These are phyloP conservation scores for Tricholoma terreum DNA, from an alignment of 768 basidiomycete species.

Conservation along the genomic window DNA sequence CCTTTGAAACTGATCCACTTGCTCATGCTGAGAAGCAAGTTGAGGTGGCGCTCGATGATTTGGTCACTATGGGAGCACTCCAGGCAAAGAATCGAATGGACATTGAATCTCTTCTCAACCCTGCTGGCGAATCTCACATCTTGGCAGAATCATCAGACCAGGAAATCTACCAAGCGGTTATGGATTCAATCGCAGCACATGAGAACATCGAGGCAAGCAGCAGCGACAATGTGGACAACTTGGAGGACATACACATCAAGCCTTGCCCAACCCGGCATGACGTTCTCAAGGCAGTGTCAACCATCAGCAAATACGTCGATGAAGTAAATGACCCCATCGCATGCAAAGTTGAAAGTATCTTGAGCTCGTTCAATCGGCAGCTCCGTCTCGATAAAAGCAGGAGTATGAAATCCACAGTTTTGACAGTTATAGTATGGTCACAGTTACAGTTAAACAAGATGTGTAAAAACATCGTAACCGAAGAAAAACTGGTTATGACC, in stretches of 20 bases:
- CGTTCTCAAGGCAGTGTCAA: neutral
- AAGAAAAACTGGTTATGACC: no score
- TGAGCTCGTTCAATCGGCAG: neutral
- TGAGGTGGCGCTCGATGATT: neutral
- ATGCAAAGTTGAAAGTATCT: neutral
- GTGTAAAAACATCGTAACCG: no score
- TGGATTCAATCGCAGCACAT: slow-evolving; percentile 12
- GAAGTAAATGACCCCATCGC: neutral
- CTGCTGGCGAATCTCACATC: slow-evolving; percentile 7
- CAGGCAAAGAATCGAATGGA: neutral
- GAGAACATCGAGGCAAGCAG: slow-evolving; percentile 7
- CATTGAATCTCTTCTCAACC: neutral
- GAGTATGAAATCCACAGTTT: neutral
- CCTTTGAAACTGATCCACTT: neutral
- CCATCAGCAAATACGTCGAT: neutral
- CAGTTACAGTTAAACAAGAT: no score
- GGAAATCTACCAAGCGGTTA: slow-evolving; percentile 15
- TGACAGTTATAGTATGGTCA: no score
- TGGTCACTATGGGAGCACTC: neutral
- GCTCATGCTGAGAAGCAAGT: slow-evolving; percentile 9
- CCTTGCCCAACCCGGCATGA: neutral
- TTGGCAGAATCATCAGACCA: slow-evolving; percentile 8
- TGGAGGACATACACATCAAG: neutral
- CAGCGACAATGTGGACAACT: slow-evolving; percentile 7
- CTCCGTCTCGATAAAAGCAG: neutral